phyloP scores from a whole-genome alignment of 495 filamentous ascomycete species.

The Thozetella sp. region DNA sequence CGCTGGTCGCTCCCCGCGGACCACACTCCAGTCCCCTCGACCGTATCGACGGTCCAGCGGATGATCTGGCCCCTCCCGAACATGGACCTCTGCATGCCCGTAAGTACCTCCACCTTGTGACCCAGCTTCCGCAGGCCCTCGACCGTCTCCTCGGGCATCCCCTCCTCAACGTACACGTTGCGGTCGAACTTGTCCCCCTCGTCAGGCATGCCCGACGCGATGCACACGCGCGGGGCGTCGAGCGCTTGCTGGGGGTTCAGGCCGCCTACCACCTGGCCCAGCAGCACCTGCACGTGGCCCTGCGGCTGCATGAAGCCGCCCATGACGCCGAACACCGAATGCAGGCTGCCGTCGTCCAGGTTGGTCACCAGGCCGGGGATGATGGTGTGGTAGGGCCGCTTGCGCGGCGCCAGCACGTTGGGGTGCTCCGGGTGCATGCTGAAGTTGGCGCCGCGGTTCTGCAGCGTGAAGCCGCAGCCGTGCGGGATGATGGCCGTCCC shows the following conservation, averaged over 20 bases:
- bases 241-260: constrained; percentile 85
- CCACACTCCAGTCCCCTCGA: constrained; percentile 72
- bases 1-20: constrained; percentile 86
- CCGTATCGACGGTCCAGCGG: constrained; percentile 61
- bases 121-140: constrained; percentile 69
- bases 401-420: constrained; percentile 77
- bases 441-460: constrained; percentile 93
- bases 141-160: constrained; percentile 68
- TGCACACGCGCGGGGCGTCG: constrained; percentile 86
- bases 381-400: constrained; percentile 96
- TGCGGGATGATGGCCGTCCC: constrained; percentile 84
- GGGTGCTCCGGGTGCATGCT: constrained; percentile 66
- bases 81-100: constrained; percentile 64
- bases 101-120: constrained; percentile 71
- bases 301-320: constrained; percentile 99
- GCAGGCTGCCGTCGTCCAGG: constrained; percentile 66
- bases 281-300: constrained; percentile 91
- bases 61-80: constrained; percentile 96
- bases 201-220: constrained; percentile 69
- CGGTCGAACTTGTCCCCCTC: constrained; percentile 30
- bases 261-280: constrained; percentile 88
- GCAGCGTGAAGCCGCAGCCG: constrained; percentile 87
- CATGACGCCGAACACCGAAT: constrained; percentile 94
- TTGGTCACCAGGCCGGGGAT: constrained; percentile 92
- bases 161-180: constrained; percentile 80